These are phyloP conservation scores for Curvularia spicifera DNA, from an alignment of 2,329 filamentous ascomycete genomes.

Conservation along the genomic window DNA sequence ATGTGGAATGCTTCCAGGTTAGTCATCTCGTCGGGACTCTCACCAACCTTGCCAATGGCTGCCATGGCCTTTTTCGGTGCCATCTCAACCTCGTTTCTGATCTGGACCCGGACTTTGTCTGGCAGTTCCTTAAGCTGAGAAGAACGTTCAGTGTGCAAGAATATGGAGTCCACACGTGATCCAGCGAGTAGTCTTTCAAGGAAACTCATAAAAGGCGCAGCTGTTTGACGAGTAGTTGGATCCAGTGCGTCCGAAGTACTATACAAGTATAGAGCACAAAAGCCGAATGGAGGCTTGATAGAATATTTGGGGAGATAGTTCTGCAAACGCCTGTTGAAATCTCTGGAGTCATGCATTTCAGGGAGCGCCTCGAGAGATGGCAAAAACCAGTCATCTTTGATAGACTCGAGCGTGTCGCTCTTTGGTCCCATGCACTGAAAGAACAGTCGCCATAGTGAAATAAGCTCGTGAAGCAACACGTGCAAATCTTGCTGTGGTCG, in stretches of 20 bases:
- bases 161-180: slow-evolving; percentile 23
- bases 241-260: slow-evolving; percentile 33
- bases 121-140: slow-evolving; percentile 24
- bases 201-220: slow-evolving; percentile 37
- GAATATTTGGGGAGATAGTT: slow-evolving; percentile 31
- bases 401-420: slow-evolving; percentile 23
- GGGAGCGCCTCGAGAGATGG: slow-evolving; percentile 23
- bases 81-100: slow-evolving; percentile 28
- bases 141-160: slow-evolving; percentile 19
- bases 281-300: slow-evolving; percentile 27
- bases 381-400: slow-evolving; percentile 36
- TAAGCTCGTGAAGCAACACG: slow-evolving; percentile 34
- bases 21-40: slow-evolving; percentile 13
- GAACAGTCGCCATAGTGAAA: slow-evolving; percentile 44
- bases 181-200: slow-evolving; percentile 34
- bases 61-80: slow-evolving; percentile 34
- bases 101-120: slow-evolving; percentile 18
- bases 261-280: slow-evolving; percentile 44
- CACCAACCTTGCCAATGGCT: slow-evolving; percentile 17
- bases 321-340: slow-evolving; percentile 37
- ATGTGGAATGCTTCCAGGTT: slow-evolving; percentile 36
- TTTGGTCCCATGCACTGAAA: slow-evolving; percentile 39
- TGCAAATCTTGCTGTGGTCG: slow-evolving; percentile 23
- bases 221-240: slow-evolving; percentile 26
- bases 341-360: neutral